Base-by-base conservation (phyloP, 2,329 filamentous ascomycete genomes). In the Cladosporium phlei region DNA sequence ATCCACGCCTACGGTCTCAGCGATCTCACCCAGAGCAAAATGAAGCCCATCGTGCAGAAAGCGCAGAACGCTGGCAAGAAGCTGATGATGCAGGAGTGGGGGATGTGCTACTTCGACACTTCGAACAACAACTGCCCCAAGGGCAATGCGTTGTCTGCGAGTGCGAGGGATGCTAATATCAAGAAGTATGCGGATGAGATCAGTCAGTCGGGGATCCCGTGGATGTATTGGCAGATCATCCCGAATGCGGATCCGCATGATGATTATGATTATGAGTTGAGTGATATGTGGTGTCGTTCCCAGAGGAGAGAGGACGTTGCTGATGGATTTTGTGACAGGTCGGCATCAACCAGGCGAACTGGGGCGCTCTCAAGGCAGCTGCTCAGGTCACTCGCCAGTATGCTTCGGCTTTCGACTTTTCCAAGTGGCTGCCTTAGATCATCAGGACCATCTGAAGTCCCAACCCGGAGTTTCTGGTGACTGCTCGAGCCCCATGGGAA, bases 151-250 rank as follows among this genome's bases (percentile, higher is more conserved):
- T 20, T 40, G 8, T 17, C 21, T 1, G 14, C 29, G 4, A 39
- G 24, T 2, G 53, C 54, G 2, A 49, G 60, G 8, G 59, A 64
- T 22, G 20, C 25, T 14, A 62, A 63, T 21, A 63, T 65, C 25
- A 50, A 49, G 33, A 48, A 42, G 1, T 65, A 59, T 57, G 62
- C 61, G 3, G 50, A 46, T 3, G 48, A 39, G 11, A 62, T 66
- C n/a, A 52, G 53, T 17, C 51, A 52, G 4, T 56, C 58, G 11
- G 63, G 61, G 5, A 59, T 65, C 22, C 63, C 61, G 1, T 64
- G 58, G 60, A 56, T 64, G 28, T 65, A 66, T 45, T 65, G 61
- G 63, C 60, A 65, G 55, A 62, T 65, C 24, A 38, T 66, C 1
- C 62, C 61, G 0, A 66, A 65, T 35, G 45, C 30, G 7, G 60